phyloP scores from a whole-genome alignment of 116 monocot species.

The Zostera marina region DNA sequence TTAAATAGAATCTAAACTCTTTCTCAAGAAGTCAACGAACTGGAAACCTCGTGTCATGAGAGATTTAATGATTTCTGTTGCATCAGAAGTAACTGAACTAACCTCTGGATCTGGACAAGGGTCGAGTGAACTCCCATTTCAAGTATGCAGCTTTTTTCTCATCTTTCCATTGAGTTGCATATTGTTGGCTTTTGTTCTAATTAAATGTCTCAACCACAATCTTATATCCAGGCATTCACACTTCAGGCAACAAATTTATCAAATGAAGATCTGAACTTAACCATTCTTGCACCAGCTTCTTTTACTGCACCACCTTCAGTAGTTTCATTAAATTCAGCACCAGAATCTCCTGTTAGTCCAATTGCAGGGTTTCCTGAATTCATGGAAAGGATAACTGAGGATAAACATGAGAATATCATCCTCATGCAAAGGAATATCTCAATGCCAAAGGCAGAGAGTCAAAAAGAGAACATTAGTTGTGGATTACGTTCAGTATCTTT shows the following conservation, averaged over 20 bases:
- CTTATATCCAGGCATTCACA: slow-evolving; percentile 49
- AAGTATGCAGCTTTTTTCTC: slow-evolving; percentile 28
- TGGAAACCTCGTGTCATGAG: slow-evolving; percentile 60
- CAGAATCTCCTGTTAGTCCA: slow-evolving; percentile 20
- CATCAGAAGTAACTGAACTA: slow-evolving; percentile 48
- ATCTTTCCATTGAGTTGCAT: neutral
- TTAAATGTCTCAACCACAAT: neutral
- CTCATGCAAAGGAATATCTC: slow-evolving; percentile 29
- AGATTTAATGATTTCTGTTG: slow-evolving; percentile 76
- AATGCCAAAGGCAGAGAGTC: slow-evolving; percentile 18
- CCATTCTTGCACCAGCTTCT: slow-evolving; percentile 68
- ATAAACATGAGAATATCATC: slow-evolving; percentile 4
- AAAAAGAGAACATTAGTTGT: slow-evolving; percentile 18
- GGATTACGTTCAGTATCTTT: slow-evolving; percentile 26
- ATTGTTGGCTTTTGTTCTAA: neutral
- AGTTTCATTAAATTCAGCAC: slow-evolving; percentile 42
- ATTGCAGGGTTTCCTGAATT: slow-evolving; percentile 21
- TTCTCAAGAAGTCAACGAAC: slow-evolving; percentile 77
- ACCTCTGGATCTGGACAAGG: slow-evolving; percentile 20
- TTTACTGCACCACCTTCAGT: slow-evolving; percentile 55
- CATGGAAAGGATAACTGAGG: slow-evolving; percentile 13
- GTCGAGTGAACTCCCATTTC: slow-evolving; percentile 68
- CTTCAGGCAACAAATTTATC: slow-evolving; percentile 90
- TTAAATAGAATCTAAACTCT: slow-evolving; percentile 71
- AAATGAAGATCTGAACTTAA: slow-evolving; percentile 71